phyloP scores from a whole-genome alignment of 129 eudicot genomes.

The Artemisia tridentata region DNA sequence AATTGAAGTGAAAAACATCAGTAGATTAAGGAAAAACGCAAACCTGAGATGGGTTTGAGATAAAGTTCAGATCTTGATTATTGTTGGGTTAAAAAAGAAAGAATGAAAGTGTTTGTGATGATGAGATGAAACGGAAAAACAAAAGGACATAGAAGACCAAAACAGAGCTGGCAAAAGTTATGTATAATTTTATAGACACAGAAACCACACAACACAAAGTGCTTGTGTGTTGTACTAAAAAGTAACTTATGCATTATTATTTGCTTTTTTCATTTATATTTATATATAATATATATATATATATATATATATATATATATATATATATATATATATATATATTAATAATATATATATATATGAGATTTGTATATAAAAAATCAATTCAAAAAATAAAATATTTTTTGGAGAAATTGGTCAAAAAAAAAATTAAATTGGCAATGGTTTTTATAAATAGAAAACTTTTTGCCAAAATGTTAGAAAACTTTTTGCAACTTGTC shows the following conservation, averaged over 20 bases:
- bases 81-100: slow-evolving; percentile 1
- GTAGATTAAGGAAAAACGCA: slow-evolving; percentile 9
- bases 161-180: slow-evolving; percentile 40
- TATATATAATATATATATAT: too few species aligned
- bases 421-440: too few species aligned
- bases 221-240: slow-evolving; percentile 16
- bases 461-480: too few species aligned
- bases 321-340: too few species aligned
- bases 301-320: too few species aligned
- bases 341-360: too few species aligned
- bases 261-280: not conserved
- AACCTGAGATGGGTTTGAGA: slow-evolving; percentile 12
- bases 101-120: not conserved
- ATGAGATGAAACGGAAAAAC: slow-evolving; percentile 25
- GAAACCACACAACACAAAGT: too few species aligned
- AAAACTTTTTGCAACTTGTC: too few species aligned
- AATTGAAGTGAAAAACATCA: slow-evolving; percentile 9
- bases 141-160: slow-evolving; percentile 30
- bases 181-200: not conserved
- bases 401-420: too few species aligned
- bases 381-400: too few species aligned
- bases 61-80: slow-evolving; percentile 34
- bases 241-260: slow-evolving; percentile 21
- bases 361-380: too few species aligned
- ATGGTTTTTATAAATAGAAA: too few species aligned